Conservation (phyloP, 2,329 filamentous ascomycete species). For the Phialophora expanda region DNA sequence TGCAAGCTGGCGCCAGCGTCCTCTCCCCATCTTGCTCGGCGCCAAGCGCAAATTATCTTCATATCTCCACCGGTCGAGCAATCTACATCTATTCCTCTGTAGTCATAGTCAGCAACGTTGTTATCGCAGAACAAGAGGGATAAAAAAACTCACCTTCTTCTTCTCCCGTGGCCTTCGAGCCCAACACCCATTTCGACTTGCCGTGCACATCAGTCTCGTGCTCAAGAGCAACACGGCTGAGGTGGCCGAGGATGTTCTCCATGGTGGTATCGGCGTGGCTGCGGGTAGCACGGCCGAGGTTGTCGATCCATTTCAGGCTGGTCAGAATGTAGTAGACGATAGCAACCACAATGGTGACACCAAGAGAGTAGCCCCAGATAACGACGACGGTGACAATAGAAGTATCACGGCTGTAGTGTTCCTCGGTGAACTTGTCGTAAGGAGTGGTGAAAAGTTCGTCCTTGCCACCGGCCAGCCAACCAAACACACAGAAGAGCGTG, state of each 20-base stretch:
- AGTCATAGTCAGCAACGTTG: conserved; percentile 16
- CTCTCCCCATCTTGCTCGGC: conserved; percentile 9
- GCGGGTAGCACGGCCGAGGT: conserved; percentile 59
- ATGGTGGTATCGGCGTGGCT: conserved; percentile 59
- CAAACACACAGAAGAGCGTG: conserved; percentile 76
- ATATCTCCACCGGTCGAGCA: conserved; percentile 19
- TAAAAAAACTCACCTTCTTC: conserved; percentile 49
- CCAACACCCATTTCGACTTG: conserved; percentile 52
- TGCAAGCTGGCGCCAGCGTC: conserved; percentile 12
- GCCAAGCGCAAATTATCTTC: conserved; percentile 22
- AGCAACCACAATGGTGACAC: conserved; percentile 59
- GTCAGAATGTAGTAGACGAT: conserved; percentile 58
- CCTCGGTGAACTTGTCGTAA: conserved; percentile 23
- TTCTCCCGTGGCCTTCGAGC: conserved; percentile 49
- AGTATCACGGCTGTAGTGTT: conserved; percentile 42
- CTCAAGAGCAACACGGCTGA: conserved; percentile 59
- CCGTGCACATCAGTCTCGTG: conserved; percentile 55
- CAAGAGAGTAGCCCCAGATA: conserved; percentile 60
- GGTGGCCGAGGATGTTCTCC: conserved; percentile 59
- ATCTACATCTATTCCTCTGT: conserved; percentile 22
- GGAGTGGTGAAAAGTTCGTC: conserved; percentile 50
- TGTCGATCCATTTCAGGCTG: conserved; percentile 53
- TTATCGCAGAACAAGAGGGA: neutral
- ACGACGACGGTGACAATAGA: conserved; percentile 60
- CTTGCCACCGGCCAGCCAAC: conserved; percentile 68